Conservation (phyloP, 768 basidiomycete genomes). For the Pisolithus orientalis region DNA sequence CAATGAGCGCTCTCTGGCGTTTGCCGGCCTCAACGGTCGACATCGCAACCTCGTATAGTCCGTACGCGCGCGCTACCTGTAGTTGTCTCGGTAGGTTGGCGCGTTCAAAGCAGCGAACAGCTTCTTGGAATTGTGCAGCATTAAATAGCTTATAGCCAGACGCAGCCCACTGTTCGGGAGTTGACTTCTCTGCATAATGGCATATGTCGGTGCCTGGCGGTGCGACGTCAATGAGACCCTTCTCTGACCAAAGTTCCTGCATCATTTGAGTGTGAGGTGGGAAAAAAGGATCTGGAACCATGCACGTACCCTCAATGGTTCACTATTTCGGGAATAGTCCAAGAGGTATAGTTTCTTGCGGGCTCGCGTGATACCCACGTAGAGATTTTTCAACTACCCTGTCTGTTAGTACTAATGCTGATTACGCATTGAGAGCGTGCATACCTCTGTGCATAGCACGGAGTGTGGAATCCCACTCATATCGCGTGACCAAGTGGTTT, state of each 20-base stretch:
- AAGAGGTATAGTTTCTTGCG: constrained; percentile 66
- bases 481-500: constrained; percentile 30
- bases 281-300: constrained; percentile 12
- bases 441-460: constrained; percentile 55
- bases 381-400: constrained; percentile 54
- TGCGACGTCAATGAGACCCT: constrained; percentile 41
- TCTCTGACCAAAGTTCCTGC: constrained; percentile 47
- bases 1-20: constrained; percentile 32
- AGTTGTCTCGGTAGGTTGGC: constrained; percentile 39
- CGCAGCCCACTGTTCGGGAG: constrained; percentile 39
- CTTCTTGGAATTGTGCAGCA: constrained; percentile 38
- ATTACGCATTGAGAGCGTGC: not conserved
- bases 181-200: constrained; percentile 49
- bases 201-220: constrained; percentile 44
- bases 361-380: constrained; percentile 70
- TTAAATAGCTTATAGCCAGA: constrained; percentile 36
- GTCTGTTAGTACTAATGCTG: not conserved
- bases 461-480: constrained; percentile 42
- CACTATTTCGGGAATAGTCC: constrained; percentile 50
- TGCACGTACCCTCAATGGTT: constrained; percentile 47
- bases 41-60: constrained; percentile 46
- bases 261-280: constrained; percentile 23
- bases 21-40: constrained; percentile 19
- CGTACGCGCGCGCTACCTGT: constrained; percentile 45
- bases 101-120: constrained; percentile 47